phyloP scores from a whole-genome alignment of 768 basidiomycete species.

The Hygrocybe punicea region DNA sequence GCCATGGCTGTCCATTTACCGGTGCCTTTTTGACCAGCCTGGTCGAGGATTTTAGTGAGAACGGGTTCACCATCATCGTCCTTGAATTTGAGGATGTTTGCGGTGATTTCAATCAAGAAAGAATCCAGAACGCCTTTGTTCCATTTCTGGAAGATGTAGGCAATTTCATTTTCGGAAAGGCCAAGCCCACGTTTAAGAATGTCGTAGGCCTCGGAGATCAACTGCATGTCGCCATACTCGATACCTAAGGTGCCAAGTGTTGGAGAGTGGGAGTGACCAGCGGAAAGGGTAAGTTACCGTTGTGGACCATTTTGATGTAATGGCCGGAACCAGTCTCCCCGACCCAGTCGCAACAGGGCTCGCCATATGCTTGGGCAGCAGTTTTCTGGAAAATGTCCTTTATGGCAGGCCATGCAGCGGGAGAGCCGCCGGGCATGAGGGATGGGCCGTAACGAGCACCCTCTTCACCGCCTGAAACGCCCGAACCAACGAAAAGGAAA shows the following conservation, averaged over 20 bases:
- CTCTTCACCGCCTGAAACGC: slow-evolving; percentile 99
- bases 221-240: slow-evolving; percentile 99
- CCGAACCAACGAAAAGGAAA: slow-evolving; percentile 94
- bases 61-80: slow-evolving; percentile 92
- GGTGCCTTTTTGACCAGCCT: slow-evolving; percentile 98
- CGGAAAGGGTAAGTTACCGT: slow-evolving; percentile 50
- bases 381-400: slow-evolving; percentile 99
- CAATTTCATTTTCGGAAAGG: slow-evolving; percentile 82
- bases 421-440: slow-evolving; percentile 97
- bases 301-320: slow-evolving; percentile 99
- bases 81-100: slow-evolving; percentile 95
- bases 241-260: slow-evolving; percentile 59
- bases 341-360: slow-evolving; percentile 99
- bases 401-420: slow-evolving; percentile 93
- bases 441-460: slow-evolving; percentile 96
- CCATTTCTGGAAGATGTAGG: slow-evolving; percentile 91
- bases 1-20: slow-evolving; percentile 99
- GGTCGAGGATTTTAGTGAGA: slow-evolving; percentile 90
- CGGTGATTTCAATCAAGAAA: slow-evolving; percentile 97
- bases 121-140: slow-evolving; percentile 99
- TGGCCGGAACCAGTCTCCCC: slow-evolving; percentile 93
- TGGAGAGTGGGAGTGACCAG: slow-evolving; percentile 2
- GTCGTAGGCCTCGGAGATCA: slow-evolving; percentile 98
- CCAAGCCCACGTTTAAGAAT: slow-evolving; percentile 96
- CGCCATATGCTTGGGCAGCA: slow-evolving; percentile 89